Evolutionary conservation across 805 yeast species (phyloP).

Genomic region (Nakazawaea siamensis): DNA sequence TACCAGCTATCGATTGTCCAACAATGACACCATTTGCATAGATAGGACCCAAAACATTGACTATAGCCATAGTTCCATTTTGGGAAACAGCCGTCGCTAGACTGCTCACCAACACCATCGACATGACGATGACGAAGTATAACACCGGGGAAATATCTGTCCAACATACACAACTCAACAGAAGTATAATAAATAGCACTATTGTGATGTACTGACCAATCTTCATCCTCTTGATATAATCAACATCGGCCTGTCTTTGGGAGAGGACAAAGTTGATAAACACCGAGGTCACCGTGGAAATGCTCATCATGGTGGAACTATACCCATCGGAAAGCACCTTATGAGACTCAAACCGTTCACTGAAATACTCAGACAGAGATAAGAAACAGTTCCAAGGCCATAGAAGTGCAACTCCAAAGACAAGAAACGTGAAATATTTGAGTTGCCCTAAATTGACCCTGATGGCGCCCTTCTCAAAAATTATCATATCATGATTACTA

Average conservation of each 20-base stretch:
- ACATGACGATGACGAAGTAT: slow-evolving; percentile 49
- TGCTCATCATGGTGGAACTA: slow-evolving; percentile 83
- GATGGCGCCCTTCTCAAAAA: slow-evolving; percentile 4
- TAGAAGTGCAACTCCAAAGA: slow-evolving; percentile 69
- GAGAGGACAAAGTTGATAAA: slow-evolving; percentile 53
- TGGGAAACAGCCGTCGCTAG: slow-evolving; percentile 79
- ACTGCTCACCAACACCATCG: slow-evolving; percentile 55
- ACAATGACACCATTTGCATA: slow-evolving; percentile 89
- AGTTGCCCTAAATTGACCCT: slow-evolving; percentile 15
- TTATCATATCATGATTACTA: slow-evolving; percentile 5
- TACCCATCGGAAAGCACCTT: slow-evolving; percentile 49
- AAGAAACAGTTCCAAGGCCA: slow-evolving; percentile 98
- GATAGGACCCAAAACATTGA: slow-evolving; percentile 63
- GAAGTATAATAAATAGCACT: slow-evolving; percentile 48
- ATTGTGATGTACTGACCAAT: slow-evolving; percentile 55
- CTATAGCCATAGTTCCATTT: slow-evolving; percentile 85
- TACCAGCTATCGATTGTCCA: slow-evolving; percentile 94
- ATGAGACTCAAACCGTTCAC: slow-evolving; percentile 44
- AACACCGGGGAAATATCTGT: slow-evolving; percentile 25
- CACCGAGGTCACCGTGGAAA: slow-evolving; percentile 65
- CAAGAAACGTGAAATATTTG: slow-evolving; percentile 52
- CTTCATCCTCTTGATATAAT: slow-evolving; percentile 48
- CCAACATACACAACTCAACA: slow-evolving; percentile 33
- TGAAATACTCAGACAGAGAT: slow-evolving; percentile 78
- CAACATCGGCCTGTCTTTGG: slow-evolving; percentile 51